Base-by-base conservation (phyloP, 257 asterid species). In the Solanum pinnatisectum region DNA sequence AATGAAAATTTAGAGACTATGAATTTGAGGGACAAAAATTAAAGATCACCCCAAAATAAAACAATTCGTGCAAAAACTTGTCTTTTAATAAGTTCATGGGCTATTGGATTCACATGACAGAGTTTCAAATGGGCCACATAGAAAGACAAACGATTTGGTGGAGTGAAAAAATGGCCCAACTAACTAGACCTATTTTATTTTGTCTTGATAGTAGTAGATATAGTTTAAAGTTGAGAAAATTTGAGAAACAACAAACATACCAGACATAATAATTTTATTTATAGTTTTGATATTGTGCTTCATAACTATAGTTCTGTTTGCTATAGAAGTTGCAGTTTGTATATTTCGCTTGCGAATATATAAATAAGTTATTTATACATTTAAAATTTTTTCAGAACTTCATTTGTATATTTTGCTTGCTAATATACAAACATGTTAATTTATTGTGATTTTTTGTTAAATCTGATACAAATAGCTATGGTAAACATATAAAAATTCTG, bases 291-390 rank as follows among this genome's bases (percentile, higher is more conserved):
- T 49, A 42, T 44, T 44, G 16, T 2, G 16, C 5, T 12, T 0
- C 0, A 18, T 18, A 7, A 4, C 0, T 52, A 2, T 18, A 52
- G n/a, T 18, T 52, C 1, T 52, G 1, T 52, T 18, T 52, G 10
- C 10, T 49, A 18, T 16, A 3, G 1, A 52, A n/a, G 2, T 6
- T 52, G 0, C 0, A 0, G 1, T 52, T 6, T 52, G 10, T 52
- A 52, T 52, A 52, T 52, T 52, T 52, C 1, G 1, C 10, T 52
- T 52, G 63, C 0, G 0, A 52, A 52, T 7, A 6, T 52, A 52
- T 0, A 52, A 20, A 52, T 52, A 5, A 3, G 23, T 1, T 16
- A 44, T 46, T 46, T 46, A 13, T 13, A 46, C 1, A 4, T 1
- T 14, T 46, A 14, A 8, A 16, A 49, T 0, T 16, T 49, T 49